Percentiles rank a stretch among this genome's conserved stretches.
These are phyloP conservation scores for Candida tetrigidarum DNA, from an alignment of 1,139 yeast species.

Conservation along the genomic window DNA sequence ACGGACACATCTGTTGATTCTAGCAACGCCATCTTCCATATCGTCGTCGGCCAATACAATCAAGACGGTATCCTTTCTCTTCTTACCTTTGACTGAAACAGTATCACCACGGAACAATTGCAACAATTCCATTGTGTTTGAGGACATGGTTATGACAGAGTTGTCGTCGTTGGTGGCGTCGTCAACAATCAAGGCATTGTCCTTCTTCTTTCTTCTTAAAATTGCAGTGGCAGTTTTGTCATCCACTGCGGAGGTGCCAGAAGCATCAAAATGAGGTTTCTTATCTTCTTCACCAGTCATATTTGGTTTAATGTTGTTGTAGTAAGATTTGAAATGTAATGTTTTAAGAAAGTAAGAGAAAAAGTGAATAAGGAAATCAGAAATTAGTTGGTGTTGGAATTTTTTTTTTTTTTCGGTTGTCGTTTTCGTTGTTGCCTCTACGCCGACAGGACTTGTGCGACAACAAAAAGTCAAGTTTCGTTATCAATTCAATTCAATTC, in stretches of 20 bases:
- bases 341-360: neutral
- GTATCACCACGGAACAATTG: constrained; percentile 98
- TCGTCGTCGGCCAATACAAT: constrained; percentile 97
- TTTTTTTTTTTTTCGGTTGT: neutral
- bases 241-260: constrained; percentile 53
- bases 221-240: constrained; percentile 98
- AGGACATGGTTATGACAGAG: constrained; percentile 92
- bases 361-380: constrained; percentile 7
- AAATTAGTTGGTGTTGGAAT: constrained; percentile 5
- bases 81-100: constrained; percentile 95
- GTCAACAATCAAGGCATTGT: constrained; percentile 90
- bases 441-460: neutral
- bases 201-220: constrained; percentile 97
- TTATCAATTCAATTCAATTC: neutral
- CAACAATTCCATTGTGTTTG: constrained; percentile 92
- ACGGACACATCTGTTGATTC: constrained; percentile 95
- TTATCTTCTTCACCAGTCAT: constrained; percentile 37
- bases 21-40: constrained; percentile 93
- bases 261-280: constrained; percentile 49
- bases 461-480: too few species aligned
- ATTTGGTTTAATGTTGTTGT: neutral
- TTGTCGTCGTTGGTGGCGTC: constrained; percentile 98
- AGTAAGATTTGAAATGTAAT: neutral
- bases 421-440: neutral
- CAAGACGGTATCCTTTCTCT: constrained; percentile 97